Evolutionary conservation across 2,329 filamentous ascomycete genomes (phyloP), one percentile per base, ranked within the genome.

Genomic region (Dactylellina cionopaga): DNA sequence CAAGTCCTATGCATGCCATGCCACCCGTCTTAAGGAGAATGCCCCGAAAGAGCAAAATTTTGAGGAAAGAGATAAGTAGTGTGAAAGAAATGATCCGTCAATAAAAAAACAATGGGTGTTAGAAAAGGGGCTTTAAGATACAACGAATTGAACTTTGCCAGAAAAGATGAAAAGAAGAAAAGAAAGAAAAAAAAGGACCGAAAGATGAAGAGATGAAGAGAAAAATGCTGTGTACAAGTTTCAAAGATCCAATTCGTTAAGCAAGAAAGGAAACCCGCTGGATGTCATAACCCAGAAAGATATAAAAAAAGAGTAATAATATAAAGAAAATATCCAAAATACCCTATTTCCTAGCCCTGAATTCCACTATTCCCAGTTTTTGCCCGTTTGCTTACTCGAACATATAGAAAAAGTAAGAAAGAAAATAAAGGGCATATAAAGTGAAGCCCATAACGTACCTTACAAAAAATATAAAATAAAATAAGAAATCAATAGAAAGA

Each of bases 311-410:
- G 22, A 51, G n/a, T 37, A 41, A 46, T 54, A 47, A 46, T 22
- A 51, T 51, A 51, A n/a, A n/a, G 24, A 52, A 44, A 22, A 54
- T 46, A 55, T 5, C 35, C 24, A 15, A 43, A 51, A 44, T 25
- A 46, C 46, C 27, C 41, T 19, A 43, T 47, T 59, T 63, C 54
- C 56, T 56, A 47, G 43, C 46, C 35, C 44, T 19, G 47, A 37
- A 55, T 72, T 60, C 68, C 60, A 65, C 56, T 43, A 17, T 35
- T 65, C 35, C 49, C 55, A 22, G 59, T 37, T 29, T n/a, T 72
- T 59, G 25, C 35, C 39, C 39, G 59, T 27, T 54, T 65, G 47
- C 35, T 52, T 65, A 65, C 59, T 72, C 60, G 46, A 58, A 65
- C 68, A 64, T 58, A 35, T 43, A 56, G 52, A 62, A 58, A 39